Conservation (phyloP, 2,329 filamentous ascomycete species). For the Didymosphaeria variabile region DNA sequence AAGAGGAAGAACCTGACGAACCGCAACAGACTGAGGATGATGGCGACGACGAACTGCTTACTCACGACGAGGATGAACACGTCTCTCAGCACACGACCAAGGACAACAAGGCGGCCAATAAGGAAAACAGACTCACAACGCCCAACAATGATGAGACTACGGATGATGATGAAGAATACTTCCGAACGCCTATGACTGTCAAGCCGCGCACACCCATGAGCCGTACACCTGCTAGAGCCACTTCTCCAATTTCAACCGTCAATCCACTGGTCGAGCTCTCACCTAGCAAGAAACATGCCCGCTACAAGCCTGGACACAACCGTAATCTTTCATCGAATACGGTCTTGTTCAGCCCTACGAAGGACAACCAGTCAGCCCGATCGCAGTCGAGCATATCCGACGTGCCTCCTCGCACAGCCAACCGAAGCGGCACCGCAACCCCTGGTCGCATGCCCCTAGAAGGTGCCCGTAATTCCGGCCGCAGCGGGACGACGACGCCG, state of each 20-base stretch:
- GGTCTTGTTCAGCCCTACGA: slow-evolving; percentile 78
- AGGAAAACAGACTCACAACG: slow-evolving; percentile 37
- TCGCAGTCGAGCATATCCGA: slow-evolving; percentile 41
- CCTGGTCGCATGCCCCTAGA: slow-evolving; percentile 37
- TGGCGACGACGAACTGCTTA: slow-evolving; percentile 88
- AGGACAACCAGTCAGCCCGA: slow-evolving; percentile 49
- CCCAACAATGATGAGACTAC: slow-evolving; percentile 43
- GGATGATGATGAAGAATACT: slow-evolving; percentile 54
- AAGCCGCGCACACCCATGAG: slow-evolving; percentile 37
- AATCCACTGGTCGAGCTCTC: slow-evolving; percentile 44
- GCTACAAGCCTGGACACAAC: slow-evolving; percentile 62
- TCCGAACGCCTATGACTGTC: slow-evolving; percentile 53
- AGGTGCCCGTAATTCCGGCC: slow-evolving; percentile 20
- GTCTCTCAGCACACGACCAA: slow-evolving; percentile 38
- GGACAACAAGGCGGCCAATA: slow-evolving; percentile 31
- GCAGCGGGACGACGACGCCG: slow-evolving; percentile 26
- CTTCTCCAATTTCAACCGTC: slow-evolving; percentile 41
- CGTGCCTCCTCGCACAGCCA: slow-evolving; percentile 38
- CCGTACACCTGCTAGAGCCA: slow-evolving; percentile 30
- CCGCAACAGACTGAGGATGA: slow-evolving; percentile 79
- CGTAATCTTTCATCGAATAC: slow-evolving; percentile 84
- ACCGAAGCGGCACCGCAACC: slow-evolving; percentile 44
- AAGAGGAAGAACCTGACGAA: slow-evolving; percentile 57
- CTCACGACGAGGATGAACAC: slow-evolving; percentile 68
- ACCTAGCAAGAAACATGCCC: slow-evolving; percentile 34